Evolutionary conservation across 169 alveolate species (phyloP).

Genomic region (Miamiensis avidus): DNA sequence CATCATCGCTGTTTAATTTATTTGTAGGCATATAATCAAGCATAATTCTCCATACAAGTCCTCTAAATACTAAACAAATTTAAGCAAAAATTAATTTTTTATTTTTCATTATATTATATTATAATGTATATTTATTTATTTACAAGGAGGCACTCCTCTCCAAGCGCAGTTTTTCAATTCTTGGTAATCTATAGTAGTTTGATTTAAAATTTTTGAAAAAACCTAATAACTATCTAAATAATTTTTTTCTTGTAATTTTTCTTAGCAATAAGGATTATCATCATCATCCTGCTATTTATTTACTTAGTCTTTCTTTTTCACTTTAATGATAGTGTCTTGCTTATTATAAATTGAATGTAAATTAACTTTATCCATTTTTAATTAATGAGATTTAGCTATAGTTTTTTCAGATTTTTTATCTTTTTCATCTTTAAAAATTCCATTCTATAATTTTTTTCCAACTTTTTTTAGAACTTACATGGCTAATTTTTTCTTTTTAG

Average conservation of each 20-base stretch:
- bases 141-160: neutral
- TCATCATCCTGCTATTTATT: too few species aligned
- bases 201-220: neutral
- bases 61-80: constrained; percentile 19
- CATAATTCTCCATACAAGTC: constrained; percentile 37
- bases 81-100: too few species aligned
- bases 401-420: neutral
- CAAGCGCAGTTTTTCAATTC: neutral
- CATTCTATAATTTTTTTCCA: neutral
- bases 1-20: constrained; percentile 33
- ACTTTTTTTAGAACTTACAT: neutral
- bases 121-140: too few species aligned
- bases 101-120: too few species aligned
- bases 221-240: neutral
- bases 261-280: too few species aligned
- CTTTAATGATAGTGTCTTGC: neutral
- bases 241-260: too few species aligned
- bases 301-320: too few species aligned
- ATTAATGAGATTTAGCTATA: neutral
- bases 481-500: too few species aligned
- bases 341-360: neutral
- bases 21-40: constrained; percentile 36
- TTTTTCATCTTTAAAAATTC: neutral
- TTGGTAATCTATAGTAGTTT: neutral
- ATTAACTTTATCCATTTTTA: neutral